Evolutionary conservation across 2,329 filamentous ascomycete genomes (phyloP).

Genomic region (Neodidymelliopsis sp.): DNA sequence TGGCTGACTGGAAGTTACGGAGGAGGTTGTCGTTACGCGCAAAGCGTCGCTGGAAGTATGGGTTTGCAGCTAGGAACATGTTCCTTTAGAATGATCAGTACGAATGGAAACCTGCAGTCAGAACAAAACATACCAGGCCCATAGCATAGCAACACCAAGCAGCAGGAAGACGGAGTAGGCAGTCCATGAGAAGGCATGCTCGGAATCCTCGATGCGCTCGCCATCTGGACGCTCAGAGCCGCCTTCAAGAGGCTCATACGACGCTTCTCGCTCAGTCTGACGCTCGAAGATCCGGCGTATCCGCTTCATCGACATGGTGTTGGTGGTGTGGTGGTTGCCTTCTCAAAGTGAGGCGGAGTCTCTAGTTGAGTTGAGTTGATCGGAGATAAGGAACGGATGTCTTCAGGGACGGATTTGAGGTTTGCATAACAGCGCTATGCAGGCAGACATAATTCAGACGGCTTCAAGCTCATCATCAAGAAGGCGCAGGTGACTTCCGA

Average conservation of each 20-base stretch:
- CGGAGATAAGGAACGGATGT: conserved; percentile 19
- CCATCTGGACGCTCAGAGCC: conserved; percentile 45
- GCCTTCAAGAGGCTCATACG: conserved; percentile 51
- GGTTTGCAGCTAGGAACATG: conserved; percentile 95
- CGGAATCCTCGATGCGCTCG: conserved; percentile 38
- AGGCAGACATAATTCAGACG: conserved; percentile 34
- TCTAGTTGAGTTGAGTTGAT: conserved; percentile 9
- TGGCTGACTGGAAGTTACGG: conserved; percentile 86
- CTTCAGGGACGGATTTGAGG: conserved; percentile 3
- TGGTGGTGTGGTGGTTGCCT: conserved; percentile 1
- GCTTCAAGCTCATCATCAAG: conserved; percentile 21
- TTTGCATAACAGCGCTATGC: not conserved
- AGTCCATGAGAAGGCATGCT: conserved; percentile 74
- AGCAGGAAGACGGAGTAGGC: conserved; percentile 87
- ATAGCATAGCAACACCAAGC: conserved; percentile 91
- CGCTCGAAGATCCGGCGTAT: conserved; percentile 42
- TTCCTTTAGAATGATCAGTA: conserved; percentile 68
- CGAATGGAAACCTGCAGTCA: not conserved
- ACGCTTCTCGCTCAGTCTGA: conserved; percentile 28
- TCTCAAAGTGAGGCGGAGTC: conserved; percentile 16
- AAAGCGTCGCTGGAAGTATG: conserved; percentile 90
- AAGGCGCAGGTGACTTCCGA: conserved; percentile 24
- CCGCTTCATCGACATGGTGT: conserved; percentile 44
- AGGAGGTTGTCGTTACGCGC: conserved; percentile 72
- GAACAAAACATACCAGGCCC: conserved; percentile 78